Evolutionary conservation across 495 filamentous ascomycete species (phyloP).

Genomic region (Talaromyces wortmannii): DNA sequence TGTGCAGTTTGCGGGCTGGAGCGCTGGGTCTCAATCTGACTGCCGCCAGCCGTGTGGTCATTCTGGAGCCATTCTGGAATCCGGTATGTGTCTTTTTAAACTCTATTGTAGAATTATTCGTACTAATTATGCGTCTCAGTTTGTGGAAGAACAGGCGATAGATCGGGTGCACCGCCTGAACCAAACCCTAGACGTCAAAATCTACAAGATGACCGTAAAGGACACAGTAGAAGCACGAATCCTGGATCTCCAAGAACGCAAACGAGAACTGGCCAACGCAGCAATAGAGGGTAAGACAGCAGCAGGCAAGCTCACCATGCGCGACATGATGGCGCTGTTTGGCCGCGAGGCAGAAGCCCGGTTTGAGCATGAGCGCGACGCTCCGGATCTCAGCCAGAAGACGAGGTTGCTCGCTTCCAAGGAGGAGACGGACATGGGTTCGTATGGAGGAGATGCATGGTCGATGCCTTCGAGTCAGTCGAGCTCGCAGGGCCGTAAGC

Average conservation of each 20-base stretch:
- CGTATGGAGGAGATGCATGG: not conserved
- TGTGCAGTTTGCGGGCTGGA: slow-evolving; percentile 91
- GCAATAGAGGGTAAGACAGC: slow-evolving; percentile 78
- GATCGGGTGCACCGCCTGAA: slow-evolving; percentile 96
- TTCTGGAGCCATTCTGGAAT: slow-evolving; percentile 98
- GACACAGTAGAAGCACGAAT: slow-evolving; percentile 89
- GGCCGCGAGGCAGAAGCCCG: slow-evolving; percentile 62
- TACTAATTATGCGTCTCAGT: slow-evolving; percentile 33
- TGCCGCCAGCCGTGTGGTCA: slow-evolving; percentile 86
- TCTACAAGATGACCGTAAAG: slow-evolving; percentile 85
- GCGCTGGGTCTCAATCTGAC: slow-evolving; percentile 91
- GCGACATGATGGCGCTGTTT: slow-evolving; percentile 89
- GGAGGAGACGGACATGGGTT: slow-evolving; percentile 16
- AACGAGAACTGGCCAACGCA: slow-evolving; percentile 76
- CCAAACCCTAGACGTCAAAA: slow-evolving; percentile 86
- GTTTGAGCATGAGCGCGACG: slow-evolving; percentile 25
- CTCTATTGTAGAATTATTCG: too few species aligned
- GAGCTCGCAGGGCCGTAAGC: slow-evolving; percentile 18
- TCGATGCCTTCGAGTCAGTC: slow-evolving; percentile 1
- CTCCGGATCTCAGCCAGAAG: slow-evolving; percentile 22
- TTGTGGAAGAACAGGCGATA: slow-evolving; percentile 97
- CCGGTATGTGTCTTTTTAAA: slow-evolving; percentile 53
- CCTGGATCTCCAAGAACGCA: slow-evolving; percentile 84
- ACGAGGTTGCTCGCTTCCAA: slow-evolving; percentile 16
- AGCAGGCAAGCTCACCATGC: slow-evolving; percentile 76